Evolutionary conservation across 805 yeast species (phyloP), one percentile per base, ranked within the genome.

Genomic region (Kluyveromyces wickerhamii): DNA sequence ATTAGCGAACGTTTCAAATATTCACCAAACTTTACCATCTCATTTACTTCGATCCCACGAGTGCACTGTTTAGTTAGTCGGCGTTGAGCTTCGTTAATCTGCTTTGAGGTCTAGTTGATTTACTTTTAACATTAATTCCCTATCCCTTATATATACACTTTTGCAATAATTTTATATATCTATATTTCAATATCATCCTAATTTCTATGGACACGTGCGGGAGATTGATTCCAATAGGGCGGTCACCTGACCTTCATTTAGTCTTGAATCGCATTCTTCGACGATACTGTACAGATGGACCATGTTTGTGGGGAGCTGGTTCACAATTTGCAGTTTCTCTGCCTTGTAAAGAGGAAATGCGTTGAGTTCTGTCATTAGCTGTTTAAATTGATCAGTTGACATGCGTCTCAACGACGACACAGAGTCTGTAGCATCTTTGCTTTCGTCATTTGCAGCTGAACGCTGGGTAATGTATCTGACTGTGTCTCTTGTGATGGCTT

Each of bases 21-120:
- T 59, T 88, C 95, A 21, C 98, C 98, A 52, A 92, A 92, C 71
- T 88, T 89, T 96, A 92, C 92, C 42, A 30, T 30, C 17, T n/a
- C n/a, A n/a, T n/a, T n/a, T n/a, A n/a, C n/a, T n/a, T n/a, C n/a
- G n/a, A n/a, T n/a, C n/a, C n/a, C n/a, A n/a, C n/a, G n/a, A n/a
- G n/a, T n/a, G n/a, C n/a, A n/a, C n/a, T n/a, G n/a, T n/a, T n/a
- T n/a, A n/a, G n/a, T n/a, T n/a, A n/a, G n/a, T n/a, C n/a, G n/a
- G n/a, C n/a, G n/a, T n/a, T n/a, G n/a, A n/a, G n/a, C n/a, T n/a
- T n/a, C n/a, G n/a, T n/a, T n/a, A n/a, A n/a, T n/a, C n/a, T n/a
- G n/a, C n/a, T n/a, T n/a, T n/a, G n/a, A n/a, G n/a, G n/a, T n/a
- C n/a, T n/a, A n/a, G n/a, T n/a, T n/a, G n/a, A n/a, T n/a, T n/a